These are phyloP conservation scores for Solanum appendiculatum DNA, from an alignment of 257 asterid genomes.

Conservation along the genomic window DNA sequence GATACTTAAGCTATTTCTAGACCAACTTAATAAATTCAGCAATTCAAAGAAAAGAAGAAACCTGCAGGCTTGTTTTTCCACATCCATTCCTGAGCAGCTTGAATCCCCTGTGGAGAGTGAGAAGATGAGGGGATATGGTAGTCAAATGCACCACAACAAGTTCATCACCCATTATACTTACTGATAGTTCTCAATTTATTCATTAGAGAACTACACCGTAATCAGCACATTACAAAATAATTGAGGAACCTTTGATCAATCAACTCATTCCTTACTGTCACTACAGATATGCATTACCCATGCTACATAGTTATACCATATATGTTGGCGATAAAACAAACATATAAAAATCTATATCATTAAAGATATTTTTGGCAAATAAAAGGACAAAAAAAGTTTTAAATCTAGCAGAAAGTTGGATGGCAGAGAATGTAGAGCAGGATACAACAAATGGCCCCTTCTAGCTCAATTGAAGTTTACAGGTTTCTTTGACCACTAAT, in stretches of 20 bases:
- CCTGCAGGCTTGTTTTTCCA: constrained; percentile 39
- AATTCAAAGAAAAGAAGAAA: not conserved
- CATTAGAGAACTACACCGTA: not conserved
- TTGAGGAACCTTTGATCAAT: not conserved
- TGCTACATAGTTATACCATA: not conserved
- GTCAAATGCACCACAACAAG: not conserved
- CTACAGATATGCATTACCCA: not conserved
- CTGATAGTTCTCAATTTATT: not conserved
- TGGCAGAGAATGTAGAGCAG: not conserved
- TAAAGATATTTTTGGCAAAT: not conserved
- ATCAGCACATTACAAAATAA: not conserved
- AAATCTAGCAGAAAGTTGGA: not conserved
- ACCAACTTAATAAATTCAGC: not conserved
- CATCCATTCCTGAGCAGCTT: constrained; percentile 63
- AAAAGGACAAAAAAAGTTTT: not conserved
- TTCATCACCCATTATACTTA: not conserved
- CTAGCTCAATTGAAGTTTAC: not conserved
- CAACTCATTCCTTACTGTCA: not conserved
- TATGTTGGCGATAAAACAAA: not conserved
- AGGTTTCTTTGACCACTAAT: not conserved
- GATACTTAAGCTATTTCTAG: not conserved
- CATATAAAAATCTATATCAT: not conserved
- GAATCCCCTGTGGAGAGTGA: constrained; percentile 21
- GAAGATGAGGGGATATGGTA: not conserved
- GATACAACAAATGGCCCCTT: not conserved